Evolutionary conservation across 2,329 filamentous ascomycete genomes (phyloP), one percentile per base, ranked within the genome.

Genomic region (Capronia coronata): DNA sequence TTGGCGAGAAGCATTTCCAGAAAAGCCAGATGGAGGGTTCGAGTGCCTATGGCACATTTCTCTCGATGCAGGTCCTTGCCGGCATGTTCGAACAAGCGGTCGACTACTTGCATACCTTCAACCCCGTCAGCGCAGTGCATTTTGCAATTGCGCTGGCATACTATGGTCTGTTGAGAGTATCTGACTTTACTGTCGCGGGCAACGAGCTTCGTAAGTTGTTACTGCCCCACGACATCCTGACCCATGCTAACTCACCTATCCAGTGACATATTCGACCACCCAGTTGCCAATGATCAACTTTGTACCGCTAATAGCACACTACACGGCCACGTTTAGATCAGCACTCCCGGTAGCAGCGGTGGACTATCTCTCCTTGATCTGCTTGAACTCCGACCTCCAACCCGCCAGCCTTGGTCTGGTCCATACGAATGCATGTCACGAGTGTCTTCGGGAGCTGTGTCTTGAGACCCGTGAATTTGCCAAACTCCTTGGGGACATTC

Each of bases 381-480:
- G 88, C 67, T 79, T 98, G 49, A 97, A 97, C 64, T 80, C 83
- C 43, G 91, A 96, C 65, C 74, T 94, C 37, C 32, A 49, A 19
- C 79, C 77, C 21, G 85, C 84, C 16, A 79, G 86, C 49, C 75
- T 83, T 4, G 89, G 88, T 49, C 81, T 79, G 53, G 83, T 84
- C 37, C 91, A 95, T 64, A 79, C 83, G 46, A 80, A 79, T 41
- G 79, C 96, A 30, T 97, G 91, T 68, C 88, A 96, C 67, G 88
- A 95, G 67, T 91, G 89, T 5, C 75, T 98, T 49, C 86, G 90
- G 29, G 93, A 97, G 68, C 82, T 97, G 48, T 89, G 96, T 21
- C 76, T 98, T n/a, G 93, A 98, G 70, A 95, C 90, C 16, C 82
- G 91, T 58, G 93, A 98, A 64, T 98, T 97, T 68, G 91, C 90